These are phyloP conservation scores for Carex kokanica DNA, from an alignment of 176 grass and related monocot species.

Conservation along the genomic window DNA sequence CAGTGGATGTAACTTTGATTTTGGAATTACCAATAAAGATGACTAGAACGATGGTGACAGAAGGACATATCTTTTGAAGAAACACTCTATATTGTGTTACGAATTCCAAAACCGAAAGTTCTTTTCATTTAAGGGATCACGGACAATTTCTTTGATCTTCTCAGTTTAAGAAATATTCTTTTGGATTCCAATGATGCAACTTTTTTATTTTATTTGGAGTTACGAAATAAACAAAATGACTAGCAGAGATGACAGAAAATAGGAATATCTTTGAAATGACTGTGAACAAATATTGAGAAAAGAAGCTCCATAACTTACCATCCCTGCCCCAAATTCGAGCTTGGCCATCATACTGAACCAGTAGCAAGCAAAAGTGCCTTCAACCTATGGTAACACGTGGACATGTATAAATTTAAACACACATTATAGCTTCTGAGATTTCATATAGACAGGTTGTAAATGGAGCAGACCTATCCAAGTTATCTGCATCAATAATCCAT, in stretches of 20 bases:
- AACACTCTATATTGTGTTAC: neutral
- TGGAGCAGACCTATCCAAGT: neutral
- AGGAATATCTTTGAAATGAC: neutral
- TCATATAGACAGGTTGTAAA: neutral
- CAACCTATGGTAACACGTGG: slow-evolving; percentile 33
- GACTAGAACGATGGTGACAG: neutral
- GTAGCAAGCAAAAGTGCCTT: slow-evolving; percentile 88
- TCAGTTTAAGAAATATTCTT: neutral
- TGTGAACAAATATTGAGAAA: neutral
- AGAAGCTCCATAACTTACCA: slow-evolving; percentile 43
- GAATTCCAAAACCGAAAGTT: neutral
- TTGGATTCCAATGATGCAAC: neutral
- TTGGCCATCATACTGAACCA: slow-evolving; percentile 95
- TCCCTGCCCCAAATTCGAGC: slow-evolving; percentile 94
- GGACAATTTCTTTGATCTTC: neutral
- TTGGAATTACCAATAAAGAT: slow-evolving; percentile 3
- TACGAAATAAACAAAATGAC: neutral
- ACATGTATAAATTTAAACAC: neutral
- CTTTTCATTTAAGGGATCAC: neutral
- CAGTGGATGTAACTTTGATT: neutral
- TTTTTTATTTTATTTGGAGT: neutral
- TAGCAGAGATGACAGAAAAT: neutral
- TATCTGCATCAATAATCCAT: neutral
- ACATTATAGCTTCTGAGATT: neutral
- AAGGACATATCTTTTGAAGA: neutral